These are phyloP conservation scores for Phyllosticta capitalensis DNA, from an alignment of 2,329 filamentous ascomycete genomes.

Conservation along the genomic window DNA sequence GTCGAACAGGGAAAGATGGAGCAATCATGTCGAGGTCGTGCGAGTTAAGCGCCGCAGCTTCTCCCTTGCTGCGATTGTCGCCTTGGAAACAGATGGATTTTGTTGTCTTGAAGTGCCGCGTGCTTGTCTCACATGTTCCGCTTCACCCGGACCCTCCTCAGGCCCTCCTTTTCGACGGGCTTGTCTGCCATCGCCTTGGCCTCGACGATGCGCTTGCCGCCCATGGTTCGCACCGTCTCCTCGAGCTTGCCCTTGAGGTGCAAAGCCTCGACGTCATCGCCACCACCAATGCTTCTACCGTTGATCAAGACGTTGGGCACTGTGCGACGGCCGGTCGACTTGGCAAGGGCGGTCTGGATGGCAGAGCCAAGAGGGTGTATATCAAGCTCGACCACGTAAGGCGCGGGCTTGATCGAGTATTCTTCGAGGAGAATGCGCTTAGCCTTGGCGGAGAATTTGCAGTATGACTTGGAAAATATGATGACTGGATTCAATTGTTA, in stretches of 20 bases:
- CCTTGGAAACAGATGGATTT: background rate
- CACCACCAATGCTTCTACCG: conserved; percentile 79
- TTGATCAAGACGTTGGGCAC: conserved; percentile 90
- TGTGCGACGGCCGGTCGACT: conserved; percentile 70
- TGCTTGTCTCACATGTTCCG: background rate
- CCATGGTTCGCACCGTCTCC: conserved; percentile 63
- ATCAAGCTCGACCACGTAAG: conserved; percentile 87
- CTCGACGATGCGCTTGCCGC: conserved; percentile 52
- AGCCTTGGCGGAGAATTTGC: conserved; percentile 73
- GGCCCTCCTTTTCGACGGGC: background rate
- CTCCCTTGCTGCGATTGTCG: background rate
- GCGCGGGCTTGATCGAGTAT: conserved; percentile 73
- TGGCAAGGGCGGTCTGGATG: conserved; percentile 62
- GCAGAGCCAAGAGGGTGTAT: conserved; percentile 61
- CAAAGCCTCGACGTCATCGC: conserved; percentile 72
- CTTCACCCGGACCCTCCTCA: background rate
- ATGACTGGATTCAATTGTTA: conserved; percentile 54
- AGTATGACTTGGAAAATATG: conserved; percentile 94
- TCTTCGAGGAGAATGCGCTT: conserved; percentile 76
- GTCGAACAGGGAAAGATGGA: background rate
- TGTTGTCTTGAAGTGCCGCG: background rate
- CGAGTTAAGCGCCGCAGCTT: background rate
- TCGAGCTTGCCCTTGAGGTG: conserved; percentile 53
- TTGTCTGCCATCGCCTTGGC: conserved; percentile 12
- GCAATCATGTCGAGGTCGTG: background rate